Conservation (phyloP, 2,329 filamentous ascomycete genomes). For the Alternaria atra region DNA sequence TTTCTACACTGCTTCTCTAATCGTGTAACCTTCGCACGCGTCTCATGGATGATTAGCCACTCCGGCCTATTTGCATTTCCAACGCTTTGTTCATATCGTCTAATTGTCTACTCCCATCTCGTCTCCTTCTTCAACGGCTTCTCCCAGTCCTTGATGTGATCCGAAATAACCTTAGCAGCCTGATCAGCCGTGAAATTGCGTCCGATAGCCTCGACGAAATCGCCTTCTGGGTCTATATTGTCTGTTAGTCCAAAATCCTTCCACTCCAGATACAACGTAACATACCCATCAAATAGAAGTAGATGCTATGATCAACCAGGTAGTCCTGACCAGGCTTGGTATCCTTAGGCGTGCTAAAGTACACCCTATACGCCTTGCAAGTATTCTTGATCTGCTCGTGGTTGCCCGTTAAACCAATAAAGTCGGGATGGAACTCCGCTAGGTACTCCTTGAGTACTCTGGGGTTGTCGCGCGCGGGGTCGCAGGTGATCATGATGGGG, state of each 20-base stretch:
- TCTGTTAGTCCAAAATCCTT: constrained; percentile 25
- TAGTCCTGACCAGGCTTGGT: constrained; percentile 96
- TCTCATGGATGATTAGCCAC: not conserved
- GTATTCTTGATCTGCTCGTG: constrained; percentile 94
- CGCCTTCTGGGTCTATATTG: constrained; percentile 83
- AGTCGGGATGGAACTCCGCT: constrained; percentile 84
- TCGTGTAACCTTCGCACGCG: not conserved
- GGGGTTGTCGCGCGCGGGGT: constrained; percentile 89
- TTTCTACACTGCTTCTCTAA: not conserved
- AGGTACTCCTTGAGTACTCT: constrained; percentile 86
- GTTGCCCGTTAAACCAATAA: constrained; percentile 89
- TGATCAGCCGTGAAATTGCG: constrained; percentile 91
- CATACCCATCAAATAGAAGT: constrained; percentile 95
- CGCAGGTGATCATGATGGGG: constrained; percentile 94
- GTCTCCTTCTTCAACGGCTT: constrained; percentile 61
- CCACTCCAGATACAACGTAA: constrained; percentile 13
- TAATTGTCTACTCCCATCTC: constrained; percentile 34
- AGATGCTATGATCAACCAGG: constrained; percentile 97
- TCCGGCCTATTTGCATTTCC: not conserved
- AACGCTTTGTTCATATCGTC: not conserved
- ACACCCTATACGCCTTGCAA: constrained; percentile 96
- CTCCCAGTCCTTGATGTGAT: constrained; percentile 84
- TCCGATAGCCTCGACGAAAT: constrained; percentile 97
- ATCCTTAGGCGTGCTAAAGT: constrained; percentile 90
- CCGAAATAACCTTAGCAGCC: constrained; percentile 82